Base-by-base conservation (phyloP, 2,329 filamentous ascomycete genomes). In the Trichoderma sp. region DNA sequence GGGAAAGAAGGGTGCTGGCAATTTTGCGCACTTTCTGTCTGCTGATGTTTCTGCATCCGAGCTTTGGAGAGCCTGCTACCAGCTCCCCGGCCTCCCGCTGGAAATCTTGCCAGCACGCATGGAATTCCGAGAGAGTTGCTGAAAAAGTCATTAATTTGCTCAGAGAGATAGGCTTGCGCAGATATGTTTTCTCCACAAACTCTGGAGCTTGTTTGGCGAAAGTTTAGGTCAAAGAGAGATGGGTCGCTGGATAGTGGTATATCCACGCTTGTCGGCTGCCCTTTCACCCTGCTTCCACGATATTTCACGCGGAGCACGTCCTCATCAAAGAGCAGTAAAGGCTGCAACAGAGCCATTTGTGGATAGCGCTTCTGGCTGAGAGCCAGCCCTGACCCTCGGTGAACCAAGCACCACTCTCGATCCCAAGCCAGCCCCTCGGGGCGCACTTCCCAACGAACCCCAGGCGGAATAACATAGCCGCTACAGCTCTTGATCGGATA, bases 401-500 rank as follows among this genome's bases (percentile, higher is more conserved):
- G 94, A 16, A 99, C 85, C 24, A 99, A 83, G 80, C 95, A 98
- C 95, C 96, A 99, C 82, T 98, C 95, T 71, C 96, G 87, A 78
- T 99, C 96, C 94, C 95, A 98, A 10, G 90, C 91, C 2, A 99
- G 83, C 0, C 96, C 96, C 81, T 97, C 94, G 8, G 87, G 84
- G 68, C 87, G 88, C 24, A 98, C 85, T 74, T 92, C 89, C 96
- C 96, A 99, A 16, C 84, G 76, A 8, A 81, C 82, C 2, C 83
- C 85, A 0, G 80, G 71, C 1, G 93, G 91, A 35, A 98, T 84
- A 43, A 83, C 83, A 77, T 91, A 97, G 0, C 92, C 92, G 19
- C 89, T 92, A 75, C 96, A 98, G 77, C 94, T 97, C 79, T 99
- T 99, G 76, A 99, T 94, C 0, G 96, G 96, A 76, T 94, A 99